Conservation (phyloP, 2,329 filamentous ascomycete species). For the Aspergillus sp. region DNA sequence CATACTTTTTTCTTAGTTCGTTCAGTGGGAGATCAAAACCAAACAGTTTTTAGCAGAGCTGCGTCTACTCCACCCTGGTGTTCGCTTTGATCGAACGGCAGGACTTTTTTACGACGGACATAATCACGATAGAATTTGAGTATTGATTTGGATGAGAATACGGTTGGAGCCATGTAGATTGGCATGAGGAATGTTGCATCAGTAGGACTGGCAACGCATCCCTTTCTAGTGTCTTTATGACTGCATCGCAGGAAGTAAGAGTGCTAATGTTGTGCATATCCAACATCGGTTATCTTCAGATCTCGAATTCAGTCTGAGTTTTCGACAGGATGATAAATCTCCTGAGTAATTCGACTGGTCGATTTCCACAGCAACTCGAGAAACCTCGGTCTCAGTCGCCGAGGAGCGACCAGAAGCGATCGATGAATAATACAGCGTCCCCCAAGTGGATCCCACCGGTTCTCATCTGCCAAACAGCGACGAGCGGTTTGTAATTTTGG, state of each 20-base stretch:
- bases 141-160: too few relatives aligned
- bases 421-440: too few relatives aligned
- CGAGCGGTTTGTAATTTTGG: neutral
- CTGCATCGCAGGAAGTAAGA: too few relatives aligned
- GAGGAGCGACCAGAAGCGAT: too few relatives aligned
- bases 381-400: too few relatives aligned
- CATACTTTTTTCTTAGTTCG: slow-evolving; percentile 44
- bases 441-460: neutral
- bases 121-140: slow-evolving; percentile 8
- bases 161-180: too few relatives aligned
- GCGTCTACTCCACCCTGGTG: slow-evolving; percentile 52
- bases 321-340: too few relatives aligned
- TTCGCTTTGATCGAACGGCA: slow-evolving; percentile 39
- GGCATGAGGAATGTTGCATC: neutral
- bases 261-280: too few relatives aligned
- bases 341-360: too few relatives aligned
- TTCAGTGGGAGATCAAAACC: slow-evolving; percentile 49
- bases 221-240: neutral
- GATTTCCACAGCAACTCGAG: too few relatives aligned
- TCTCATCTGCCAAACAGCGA: neutral
- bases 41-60: slow-evolving; percentile 51
- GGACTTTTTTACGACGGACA: slow-evolving; percentile 50
- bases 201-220: neutral
- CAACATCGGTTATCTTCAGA: neutral
- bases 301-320: neutral